Conservation (phyloP, 2,329 filamentous ascomycete species). For the Escovopsis sp. region DNA sequence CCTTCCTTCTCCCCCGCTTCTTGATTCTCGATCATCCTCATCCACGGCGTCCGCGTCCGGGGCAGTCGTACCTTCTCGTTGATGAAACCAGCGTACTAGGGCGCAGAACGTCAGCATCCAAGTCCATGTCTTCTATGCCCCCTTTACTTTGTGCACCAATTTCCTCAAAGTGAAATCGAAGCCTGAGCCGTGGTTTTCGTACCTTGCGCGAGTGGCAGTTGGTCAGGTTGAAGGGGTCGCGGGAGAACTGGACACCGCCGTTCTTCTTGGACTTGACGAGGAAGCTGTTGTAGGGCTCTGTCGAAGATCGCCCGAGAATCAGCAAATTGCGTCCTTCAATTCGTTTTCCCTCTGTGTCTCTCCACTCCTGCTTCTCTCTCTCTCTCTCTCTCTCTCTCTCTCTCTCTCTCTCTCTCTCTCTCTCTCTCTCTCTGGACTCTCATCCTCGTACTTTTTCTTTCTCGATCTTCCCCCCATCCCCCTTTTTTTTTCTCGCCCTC, state of each 20-base stretch:
- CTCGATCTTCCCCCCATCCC: too few species aligned
- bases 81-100: slow-evolving; percentile 75
- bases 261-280: slow-evolving; percentile 73
- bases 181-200: slow-evolving; percentile 8
- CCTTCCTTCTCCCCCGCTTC: too few species aligned
- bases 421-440: background rate
- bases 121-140: too few species aligned
- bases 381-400: too few species aligned
- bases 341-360: background rate
- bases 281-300: slow-evolving; percentile 79
- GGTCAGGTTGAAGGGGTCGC: slow-evolving; percentile 81
- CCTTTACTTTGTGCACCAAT: background rate
- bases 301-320: slow-evolving; percentile 11
- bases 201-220: slow-evolving; percentile 92
- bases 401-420: too few species aligned
- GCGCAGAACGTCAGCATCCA: slow-evolving; percentile 6
- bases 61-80: slow-evolving; percentile 64
- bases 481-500: background rate
- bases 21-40: too few species aligned
- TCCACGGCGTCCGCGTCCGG: background rate
- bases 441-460: too few species aligned
- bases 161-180: background rate
- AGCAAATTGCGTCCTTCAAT: background rate
- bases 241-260: slow-evolving; percentile 80
- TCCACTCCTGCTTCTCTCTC: background rate